A percentile compares a stretch with the other conserved stretches of the same genome.
These are phyloP conservation scores for Nadsonia commutata DNA, from an alignment of 1,139 yeast species.

Conservation along the genomic window DNA sequence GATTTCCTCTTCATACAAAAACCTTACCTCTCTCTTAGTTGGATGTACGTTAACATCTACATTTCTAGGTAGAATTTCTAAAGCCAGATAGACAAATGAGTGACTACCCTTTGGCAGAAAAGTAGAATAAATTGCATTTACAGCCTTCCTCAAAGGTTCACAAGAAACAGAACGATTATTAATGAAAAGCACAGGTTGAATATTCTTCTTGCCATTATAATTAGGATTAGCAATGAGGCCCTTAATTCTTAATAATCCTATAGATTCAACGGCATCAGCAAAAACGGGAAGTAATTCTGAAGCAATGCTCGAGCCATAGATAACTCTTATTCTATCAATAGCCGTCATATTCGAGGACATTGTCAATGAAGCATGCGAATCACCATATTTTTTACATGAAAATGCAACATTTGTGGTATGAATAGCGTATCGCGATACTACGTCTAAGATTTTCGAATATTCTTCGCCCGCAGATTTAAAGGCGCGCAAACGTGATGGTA, in stretches of 20 bases:
- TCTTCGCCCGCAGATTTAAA: constrained; percentile 50
- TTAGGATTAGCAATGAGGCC: constrained; percentile 67
- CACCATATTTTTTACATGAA: constrained; percentile 67
- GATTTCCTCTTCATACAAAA: constrained; percentile 76
- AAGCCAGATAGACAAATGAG: constrained; percentile 63
- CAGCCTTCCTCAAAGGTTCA: constrained; percentile 62
- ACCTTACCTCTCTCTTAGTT: constrained; percentile 82
- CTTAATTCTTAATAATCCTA: constrained; percentile 32
- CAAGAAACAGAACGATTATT: constrained; percentile 73
- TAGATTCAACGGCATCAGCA: constrained; percentile 17
- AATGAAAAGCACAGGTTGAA: constrained; percentile 57
- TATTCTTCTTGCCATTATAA: constrained; percentile 50
- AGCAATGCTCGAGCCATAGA: constrained; percentile 62
- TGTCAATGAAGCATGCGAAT: constrained; percentile 19
- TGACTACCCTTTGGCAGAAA: constrained; percentile 69
- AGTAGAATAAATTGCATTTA: constrained; percentile 45
- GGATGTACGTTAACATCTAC: constrained; percentile 95
- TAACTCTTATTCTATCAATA: constrained; percentile 53
- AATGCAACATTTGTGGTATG: constrained; percentile 60
- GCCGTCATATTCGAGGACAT: constrained; percentile 12
- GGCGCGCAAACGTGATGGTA: constrained; percentile 63
- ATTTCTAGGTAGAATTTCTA: constrained; percentile 49
- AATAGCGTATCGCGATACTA: constrained; percentile 70
- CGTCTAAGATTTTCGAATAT: constrained; percentile 61
- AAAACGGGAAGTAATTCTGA: constrained; percentile 42